Percentiles rank a stretch among this genome's conserved stretches.
These are phyloP conservation scores for Tremellales sp. DNA, from an alignment of 1,284 basidiomycete species.

Conservation along the genomic window DNA sequence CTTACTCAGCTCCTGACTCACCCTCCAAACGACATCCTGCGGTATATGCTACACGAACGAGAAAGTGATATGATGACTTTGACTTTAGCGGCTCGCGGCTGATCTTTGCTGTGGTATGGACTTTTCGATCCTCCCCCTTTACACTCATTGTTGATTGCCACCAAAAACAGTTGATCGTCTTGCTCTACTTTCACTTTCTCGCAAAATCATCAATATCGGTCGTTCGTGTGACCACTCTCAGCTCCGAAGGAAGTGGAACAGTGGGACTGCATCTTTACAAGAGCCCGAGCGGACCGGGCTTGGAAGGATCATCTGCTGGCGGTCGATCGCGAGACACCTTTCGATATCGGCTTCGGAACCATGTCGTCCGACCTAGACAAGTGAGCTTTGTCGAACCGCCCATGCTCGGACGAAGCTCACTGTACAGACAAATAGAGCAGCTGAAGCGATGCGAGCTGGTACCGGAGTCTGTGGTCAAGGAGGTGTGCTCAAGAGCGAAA, in stretches of 20 bases:
- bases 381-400: conserved; percentile 15
- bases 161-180: too few relatives aligned
- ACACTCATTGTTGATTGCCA: not conserved
- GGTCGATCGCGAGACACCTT: too few relatives aligned
- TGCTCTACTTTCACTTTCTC: not conserved
- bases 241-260: too few relatives aligned
- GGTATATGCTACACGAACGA: not conserved
- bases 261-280: too few relatives aligned
- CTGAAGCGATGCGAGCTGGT: conserved; percentile 87
- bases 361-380: conserved; percentile 43
- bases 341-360: not conserved
- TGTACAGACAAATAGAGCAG: conserved; percentile 72
- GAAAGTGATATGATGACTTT: not conserved
- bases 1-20: conserved; percentile 4
- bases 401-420: too few relatives aligned
- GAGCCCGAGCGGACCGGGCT: too few relatives aligned
- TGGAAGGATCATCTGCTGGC: too few relatives aligned
- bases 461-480: conserved; percentile 86
- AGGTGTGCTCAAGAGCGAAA: conserved; percentile 87
- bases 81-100: not conserved
- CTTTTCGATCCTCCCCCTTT: not conserved
- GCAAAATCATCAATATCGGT: not conserved
- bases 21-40: conserved; percentile 24
- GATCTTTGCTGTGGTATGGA: not conserved
- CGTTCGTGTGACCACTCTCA: too few relatives aligned